Base-by-base conservation (phyloP, 805 yeast species). In the Saturnispora ahearnii region DNA sequence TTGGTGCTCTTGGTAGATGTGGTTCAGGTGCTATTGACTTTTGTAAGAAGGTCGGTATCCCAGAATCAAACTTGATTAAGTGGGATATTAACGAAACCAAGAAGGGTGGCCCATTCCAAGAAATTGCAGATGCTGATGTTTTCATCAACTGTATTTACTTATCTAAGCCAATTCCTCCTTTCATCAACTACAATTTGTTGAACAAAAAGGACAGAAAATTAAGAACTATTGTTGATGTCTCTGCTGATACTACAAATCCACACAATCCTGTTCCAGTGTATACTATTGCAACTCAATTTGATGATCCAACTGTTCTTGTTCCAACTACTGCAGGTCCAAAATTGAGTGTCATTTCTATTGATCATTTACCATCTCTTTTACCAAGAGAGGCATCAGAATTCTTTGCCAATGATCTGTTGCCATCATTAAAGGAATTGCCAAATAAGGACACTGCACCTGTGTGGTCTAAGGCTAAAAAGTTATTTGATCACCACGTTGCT, bases 71-170 rank as follows among this genome's bases (percentile, higher is more conserved):
- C 68, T 80, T 93, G 54, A 65, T 77, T 60, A 85, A 87, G 73
- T 93, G 99, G 99, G 99, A 93, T 70, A 88, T 93, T 78, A 79
- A 85, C 53, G 99, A 93, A 74, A 93, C 99, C 52, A 82, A 93
- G 58, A 81, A 77, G 70, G 99, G 99, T 55, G 99, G 99, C 47
- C 99, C 99, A 54, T 93, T 93, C 78, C 66, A 78, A 66, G 97
- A 93, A 72, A 93, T 93, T 59, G 88, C 86, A 32, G 74, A 80
- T 43, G 78, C 88, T 29, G 98, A 93, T 65, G 80, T 93, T 58
- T 93, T 93, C 66, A 79, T 93, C 72, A 93, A 93, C 75, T 93
- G 99, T 75, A 93, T 93, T 68, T 93, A 93, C 72, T 73, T 93
- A 60, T 87, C 96, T 40, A 73, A 82, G 70, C 95, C 96, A 64